Percentiles rank a stretch among this genome's conserved stretches.
Conservation (phyloP, 1,139 yeast species). For the Diutina sp. region DNA sequence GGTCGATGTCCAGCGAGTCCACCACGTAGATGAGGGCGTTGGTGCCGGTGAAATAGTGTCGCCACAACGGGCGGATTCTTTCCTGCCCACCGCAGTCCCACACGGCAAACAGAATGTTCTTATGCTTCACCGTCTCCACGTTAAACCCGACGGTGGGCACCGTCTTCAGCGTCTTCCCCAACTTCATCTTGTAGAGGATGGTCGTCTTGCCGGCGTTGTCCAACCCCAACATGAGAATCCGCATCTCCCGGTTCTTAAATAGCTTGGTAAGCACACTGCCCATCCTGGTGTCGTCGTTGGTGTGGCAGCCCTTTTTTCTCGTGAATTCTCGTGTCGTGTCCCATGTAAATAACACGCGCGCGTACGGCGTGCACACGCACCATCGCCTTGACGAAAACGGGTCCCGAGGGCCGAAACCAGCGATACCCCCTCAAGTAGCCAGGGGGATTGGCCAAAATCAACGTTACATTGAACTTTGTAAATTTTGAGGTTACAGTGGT, state of each 20-base stretch:
- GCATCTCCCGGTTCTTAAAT: conserved; percentile 33
- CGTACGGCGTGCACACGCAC: background rate
- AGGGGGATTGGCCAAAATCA: background rate
- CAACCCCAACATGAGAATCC: conserved; percentile 82
- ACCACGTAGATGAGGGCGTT: conserved; percentile 89
- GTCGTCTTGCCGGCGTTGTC: conserved; percentile 91
- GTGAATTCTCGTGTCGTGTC: background rate
- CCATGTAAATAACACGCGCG: background rate
- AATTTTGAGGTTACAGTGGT: no score
- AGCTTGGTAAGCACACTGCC: conserved; percentile 16
- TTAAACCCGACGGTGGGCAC: conserved; percentile 94
- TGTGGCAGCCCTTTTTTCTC: background rate
- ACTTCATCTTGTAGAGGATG: conserved; percentile 57
- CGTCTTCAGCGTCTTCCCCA: conserved; percentile 66
- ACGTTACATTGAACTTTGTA: no score
- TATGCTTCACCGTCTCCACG: conserved; percentile 84
- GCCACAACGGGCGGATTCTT: conserved; percentile 82
- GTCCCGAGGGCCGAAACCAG: background rate
- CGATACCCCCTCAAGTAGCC: background rate
- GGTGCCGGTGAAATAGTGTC: conserved; percentile 90
- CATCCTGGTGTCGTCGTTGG: background rate
- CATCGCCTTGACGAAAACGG: background rate
- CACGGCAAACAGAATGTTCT: conserved; percentile 79
- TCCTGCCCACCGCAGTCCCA: conserved; percentile 99
- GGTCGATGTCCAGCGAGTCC: conserved; percentile 61